phyloP scores from a whole-genome alignment of 371 early-diverging fungal genomes.

The Syncephalastrum racemosum region DNA sequence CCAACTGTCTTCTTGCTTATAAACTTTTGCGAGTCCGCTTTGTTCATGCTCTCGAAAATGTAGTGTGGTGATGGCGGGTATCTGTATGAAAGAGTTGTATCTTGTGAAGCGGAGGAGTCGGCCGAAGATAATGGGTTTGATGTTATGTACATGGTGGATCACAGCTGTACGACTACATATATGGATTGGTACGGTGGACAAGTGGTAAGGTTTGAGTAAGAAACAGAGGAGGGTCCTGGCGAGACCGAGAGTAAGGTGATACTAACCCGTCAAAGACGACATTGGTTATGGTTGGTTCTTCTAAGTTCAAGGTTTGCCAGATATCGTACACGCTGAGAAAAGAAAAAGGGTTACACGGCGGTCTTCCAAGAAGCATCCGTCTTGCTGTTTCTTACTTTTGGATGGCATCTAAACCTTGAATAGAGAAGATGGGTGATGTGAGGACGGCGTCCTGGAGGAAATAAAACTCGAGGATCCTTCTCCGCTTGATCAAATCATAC shows the following conservation, averaged over 20 bases:
- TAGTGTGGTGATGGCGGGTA: slow-evolving; percentile 58
- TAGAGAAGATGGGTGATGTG: slow-evolving; percentile 42
- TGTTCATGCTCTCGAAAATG: slow-evolving; percentile 51
- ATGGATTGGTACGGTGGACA: slow-evolving; percentile 4
- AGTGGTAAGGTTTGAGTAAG: background rate
- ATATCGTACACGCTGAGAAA: slow-evolving; percentile 38
- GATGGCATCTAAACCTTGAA: slow-evolving; percentile 44
- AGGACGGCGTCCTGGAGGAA: slow-evolving; percentile 28
- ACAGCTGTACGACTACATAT: slow-evolving; percentile 54
- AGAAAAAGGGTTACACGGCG: background rate
- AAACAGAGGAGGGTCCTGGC: background rate
- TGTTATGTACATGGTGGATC: slow-evolving; percentile 51
- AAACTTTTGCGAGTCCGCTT: slow-evolving; percentile 53
- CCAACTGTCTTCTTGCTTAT: slow-evolving; percentile 64
- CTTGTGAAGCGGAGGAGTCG: slow-evolving; percentile 55
- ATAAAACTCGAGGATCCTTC: slow-evolving; percentile 26
- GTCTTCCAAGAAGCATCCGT: background rate
- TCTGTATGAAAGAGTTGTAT: slow-evolving; percentile 45
- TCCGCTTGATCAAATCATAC: slow-evolving; percentile 25
- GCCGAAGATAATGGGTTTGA: slow-evolving; percentile 55
- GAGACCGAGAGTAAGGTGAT: no score
- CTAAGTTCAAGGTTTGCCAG: slow-evolving; percentile 47
- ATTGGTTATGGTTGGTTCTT: slow-evolving; percentile 44
- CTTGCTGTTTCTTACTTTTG: slow-evolving; percentile 19
- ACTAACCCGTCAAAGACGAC: slow-evolving; percentile 44